Conservation (phyloP, 1,284 basidiomycete genomes). For the Laetiporus sulphureus region DNA sequence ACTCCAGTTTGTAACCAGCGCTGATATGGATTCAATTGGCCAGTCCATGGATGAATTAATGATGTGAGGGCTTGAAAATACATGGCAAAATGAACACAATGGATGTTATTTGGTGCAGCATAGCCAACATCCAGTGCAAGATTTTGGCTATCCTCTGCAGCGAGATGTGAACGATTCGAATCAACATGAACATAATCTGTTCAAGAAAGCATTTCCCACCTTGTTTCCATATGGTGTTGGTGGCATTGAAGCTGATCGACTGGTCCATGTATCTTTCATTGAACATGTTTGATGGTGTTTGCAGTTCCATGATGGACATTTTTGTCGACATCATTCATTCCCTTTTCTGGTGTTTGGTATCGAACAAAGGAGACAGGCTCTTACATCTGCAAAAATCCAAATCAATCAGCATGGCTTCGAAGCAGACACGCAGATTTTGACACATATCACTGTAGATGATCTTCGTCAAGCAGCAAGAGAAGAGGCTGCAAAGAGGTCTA, state of each 20-base stretch:
- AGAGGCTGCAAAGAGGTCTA: conserved; percentile 9
- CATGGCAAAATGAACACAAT: conserved; percentile 13
- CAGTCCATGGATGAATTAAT: conserved; percentile 8
- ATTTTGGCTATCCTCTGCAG: conserved; percentile 8
- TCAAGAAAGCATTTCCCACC: conserved; percentile 26
- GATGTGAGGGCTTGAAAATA: conserved; percentile 10
- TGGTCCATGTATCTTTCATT: conserved; percentile 20
- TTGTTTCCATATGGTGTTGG: conserved; percentile 37
- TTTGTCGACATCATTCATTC: conserved; percentile 26
- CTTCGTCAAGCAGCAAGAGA: conserved; percentile 10
- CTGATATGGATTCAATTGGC: conserved; percentile 11
- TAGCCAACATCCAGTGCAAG: conserved; percentile 6
- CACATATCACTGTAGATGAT: conserved; percentile 9
- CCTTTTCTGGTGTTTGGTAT: conserved; percentile 30
- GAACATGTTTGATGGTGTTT: conserved; percentile 31
- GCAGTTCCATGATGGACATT: conserved; percentile 28
- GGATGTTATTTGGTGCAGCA: conserved; percentile 12
- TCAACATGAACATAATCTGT: conserved; percentile 8
- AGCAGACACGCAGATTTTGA: conserved; percentile 5
- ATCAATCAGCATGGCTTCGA: conserved; percentile 11
- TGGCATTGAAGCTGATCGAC: conserved; percentile 24
- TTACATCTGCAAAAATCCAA: conserved; percentile 10
- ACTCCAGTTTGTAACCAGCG: conserved; percentile 7
- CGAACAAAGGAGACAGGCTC: conserved; percentile 20
- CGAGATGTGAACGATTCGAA: not conserved